Percentiles rank a stretch among this genome's conserved stretches.
Evolutionary conservation across 495 filamentous ascomycete genomes (phyloP).

Genomic region (Aspergillus homomorphus): DNA sequence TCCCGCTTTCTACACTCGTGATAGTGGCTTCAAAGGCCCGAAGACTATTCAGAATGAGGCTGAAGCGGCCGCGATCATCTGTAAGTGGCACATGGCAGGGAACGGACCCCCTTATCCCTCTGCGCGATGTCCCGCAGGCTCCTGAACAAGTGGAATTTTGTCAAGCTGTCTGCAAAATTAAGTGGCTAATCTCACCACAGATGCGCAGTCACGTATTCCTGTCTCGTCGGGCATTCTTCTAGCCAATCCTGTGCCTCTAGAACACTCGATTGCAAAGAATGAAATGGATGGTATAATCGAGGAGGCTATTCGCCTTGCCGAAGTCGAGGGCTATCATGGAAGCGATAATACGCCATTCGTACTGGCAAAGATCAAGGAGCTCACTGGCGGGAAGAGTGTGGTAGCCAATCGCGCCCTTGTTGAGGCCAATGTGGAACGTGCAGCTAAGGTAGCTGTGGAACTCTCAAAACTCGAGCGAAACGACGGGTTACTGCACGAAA

Average conservation of each 20-base stretch:
- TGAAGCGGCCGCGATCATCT: conserved; percentile 82
- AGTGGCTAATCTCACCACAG: conserved; percentile 31
- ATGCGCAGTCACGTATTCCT: conserved; percentile 60
- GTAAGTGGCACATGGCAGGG: conserved; percentile 45
- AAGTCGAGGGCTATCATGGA: conserved; percentile 64
- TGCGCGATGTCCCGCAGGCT: not conserved
- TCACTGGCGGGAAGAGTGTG: conserved; percentile 70
- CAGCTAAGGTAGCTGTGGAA: conserved; percentile 74
- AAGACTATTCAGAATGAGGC: conserved; percentile 65
- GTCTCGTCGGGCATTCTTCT: conserved; percentile 75
- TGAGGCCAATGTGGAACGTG: conserved; percentile 73
- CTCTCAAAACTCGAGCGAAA: conserved; percentile 59
- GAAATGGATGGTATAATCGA: conserved; percentile 74
- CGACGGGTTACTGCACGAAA: conserved; percentile 27
- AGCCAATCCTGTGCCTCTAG: conserved; percentile 79
- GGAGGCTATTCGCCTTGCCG: conserved; percentile 69
- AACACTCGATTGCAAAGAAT: conserved; percentile 62
- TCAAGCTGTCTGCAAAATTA: not conserved
- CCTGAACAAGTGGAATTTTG: not conserved
- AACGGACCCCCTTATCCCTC: not conserved
- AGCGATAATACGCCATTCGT: conserved; percentile 88
- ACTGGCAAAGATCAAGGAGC: conserved; percentile 72
- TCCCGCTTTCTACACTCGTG: conserved; percentile 84
- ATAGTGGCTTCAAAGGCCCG: conserved; percentile 79
- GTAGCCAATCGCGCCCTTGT: conserved; percentile 75